Conservation (phyloP, 495 filamentous ascomycete species). For the Bacidia gigantensis region DNA sequence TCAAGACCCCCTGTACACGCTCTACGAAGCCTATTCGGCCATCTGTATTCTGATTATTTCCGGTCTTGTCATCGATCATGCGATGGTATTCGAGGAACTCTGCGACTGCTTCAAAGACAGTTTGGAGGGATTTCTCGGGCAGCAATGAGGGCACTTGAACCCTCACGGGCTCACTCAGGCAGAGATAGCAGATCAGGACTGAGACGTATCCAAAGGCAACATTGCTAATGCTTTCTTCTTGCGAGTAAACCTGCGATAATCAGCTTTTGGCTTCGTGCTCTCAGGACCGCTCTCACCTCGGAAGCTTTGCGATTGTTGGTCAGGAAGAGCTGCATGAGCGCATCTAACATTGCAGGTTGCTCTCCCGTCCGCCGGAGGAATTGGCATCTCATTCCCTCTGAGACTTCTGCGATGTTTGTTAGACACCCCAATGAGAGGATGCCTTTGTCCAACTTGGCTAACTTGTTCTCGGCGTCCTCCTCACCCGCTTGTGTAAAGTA, state of each 20-base stretch:
- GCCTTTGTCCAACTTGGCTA: constrained; percentile 48
- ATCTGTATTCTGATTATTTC: constrained; percentile 22
- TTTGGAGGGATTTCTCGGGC: constrained; percentile 43
- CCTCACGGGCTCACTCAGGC: constrained; percentile 41
- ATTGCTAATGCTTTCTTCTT: constrained; percentile 70
- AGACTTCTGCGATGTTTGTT: constrained; percentile 80
- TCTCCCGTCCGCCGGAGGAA: constrained; percentile 16
- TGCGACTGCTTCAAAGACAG: constrained; percentile 62
- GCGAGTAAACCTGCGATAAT: constrained; percentile 55
- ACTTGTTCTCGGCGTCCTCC: constrained; percentile 30
- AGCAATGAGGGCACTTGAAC: constrained; percentile 37
- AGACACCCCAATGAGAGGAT: constrained; percentile 71
- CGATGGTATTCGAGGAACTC: constrained; percentile 73
- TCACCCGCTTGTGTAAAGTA: constrained; percentile 28
- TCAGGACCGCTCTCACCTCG: constrained; percentile 27
- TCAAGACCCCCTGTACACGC: constrained; percentile 40
- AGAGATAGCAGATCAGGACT: constrained; percentile 69
- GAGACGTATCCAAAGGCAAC: constrained; percentile 86
- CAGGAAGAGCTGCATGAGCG: constrained; percentile 32
- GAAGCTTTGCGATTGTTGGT: constrained; percentile 27
- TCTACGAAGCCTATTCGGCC: constrained; percentile 39
- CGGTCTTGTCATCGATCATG: constrained; percentile 48
- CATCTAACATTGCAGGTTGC: constrained; percentile 24
- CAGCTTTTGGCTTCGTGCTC: neutral
- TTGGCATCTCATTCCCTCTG: constrained; percentile 35